Evolutionary conservation across 371 early-diverging fungal species (phyloP).

Genomic region (Mortierella sp.): DNA sequence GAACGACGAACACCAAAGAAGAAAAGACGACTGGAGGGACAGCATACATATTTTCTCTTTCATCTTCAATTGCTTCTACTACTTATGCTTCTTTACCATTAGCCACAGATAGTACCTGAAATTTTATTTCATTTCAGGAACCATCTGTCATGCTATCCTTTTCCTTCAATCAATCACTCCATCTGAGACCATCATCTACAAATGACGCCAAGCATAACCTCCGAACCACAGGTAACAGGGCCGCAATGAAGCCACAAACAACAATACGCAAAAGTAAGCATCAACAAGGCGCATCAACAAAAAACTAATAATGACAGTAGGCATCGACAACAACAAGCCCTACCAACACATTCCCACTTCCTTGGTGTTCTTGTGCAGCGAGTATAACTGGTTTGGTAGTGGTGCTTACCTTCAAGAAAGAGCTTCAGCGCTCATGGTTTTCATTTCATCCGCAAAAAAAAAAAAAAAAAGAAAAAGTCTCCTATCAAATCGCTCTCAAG

Average conservation of each 20-base stretch:
- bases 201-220: neutral
- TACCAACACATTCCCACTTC: neutral
- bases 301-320: neutral
- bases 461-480: neutral
- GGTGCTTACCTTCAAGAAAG: neutral
- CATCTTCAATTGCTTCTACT: neutral
- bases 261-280: too few relatives aligned
- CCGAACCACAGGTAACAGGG: neutral
- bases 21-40: too few relatives aligned
- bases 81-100: neutral
- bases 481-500: slow-evolving; percentile 15
- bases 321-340: neutral
- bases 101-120: neutral
- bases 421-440: slow-evolving; percentile 6
- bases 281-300: neutral
- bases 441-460: neutral
- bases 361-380: neutral
- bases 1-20: too few relatives aligned
- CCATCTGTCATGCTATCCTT: neutral
- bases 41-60: neutral
- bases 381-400: neutral
- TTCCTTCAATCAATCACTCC: neutral
- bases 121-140: neutral
- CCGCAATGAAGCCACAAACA: too few relatives aligned
- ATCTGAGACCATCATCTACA: neutral